Evolutionary conservation across 2,329 filamentous ascomycete species (phyloP).

Genomic region (Myriosclerotinia scirpicola): DNA sequence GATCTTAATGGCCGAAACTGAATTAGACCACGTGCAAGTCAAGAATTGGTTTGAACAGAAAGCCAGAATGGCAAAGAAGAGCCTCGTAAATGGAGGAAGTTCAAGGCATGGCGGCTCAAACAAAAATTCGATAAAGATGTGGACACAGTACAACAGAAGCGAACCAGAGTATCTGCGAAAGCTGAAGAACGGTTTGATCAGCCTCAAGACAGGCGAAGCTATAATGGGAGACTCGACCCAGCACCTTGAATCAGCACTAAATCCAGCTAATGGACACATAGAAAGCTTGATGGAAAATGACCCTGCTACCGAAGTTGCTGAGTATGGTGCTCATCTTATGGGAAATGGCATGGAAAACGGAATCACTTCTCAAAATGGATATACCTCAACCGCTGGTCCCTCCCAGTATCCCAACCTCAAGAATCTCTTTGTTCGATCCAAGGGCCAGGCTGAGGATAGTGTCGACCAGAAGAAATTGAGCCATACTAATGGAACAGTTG

Average conservation of each 20-base stretch:
- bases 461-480: neutral
- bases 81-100: neutral
- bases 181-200: neutral
- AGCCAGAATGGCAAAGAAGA: neutral
- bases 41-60: conserved; percentile 4
- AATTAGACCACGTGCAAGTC: neutral
- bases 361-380: neutral
- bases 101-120: neutral
- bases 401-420: neutral
- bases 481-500: neutral
- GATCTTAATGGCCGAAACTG: neutral
- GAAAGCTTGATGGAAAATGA: neutral
- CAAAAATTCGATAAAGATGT: conserved; percentile 6
- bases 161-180: neutral
- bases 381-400: neutral
- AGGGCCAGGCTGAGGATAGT: neutral
- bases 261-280: neutral
- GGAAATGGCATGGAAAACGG: neutral
- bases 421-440: neutral
- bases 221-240: neutral
- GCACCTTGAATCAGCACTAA: neutral
- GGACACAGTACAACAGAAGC: neutral
- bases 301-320: neutral
- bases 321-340: neutral
- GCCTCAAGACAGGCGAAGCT: conserved; percentile 4